These are phyloP conservation scores for Coemansia reversa DNA, from an alignment of 192 early-diverging fungal species.

Conservation along the genomic window DNA sequence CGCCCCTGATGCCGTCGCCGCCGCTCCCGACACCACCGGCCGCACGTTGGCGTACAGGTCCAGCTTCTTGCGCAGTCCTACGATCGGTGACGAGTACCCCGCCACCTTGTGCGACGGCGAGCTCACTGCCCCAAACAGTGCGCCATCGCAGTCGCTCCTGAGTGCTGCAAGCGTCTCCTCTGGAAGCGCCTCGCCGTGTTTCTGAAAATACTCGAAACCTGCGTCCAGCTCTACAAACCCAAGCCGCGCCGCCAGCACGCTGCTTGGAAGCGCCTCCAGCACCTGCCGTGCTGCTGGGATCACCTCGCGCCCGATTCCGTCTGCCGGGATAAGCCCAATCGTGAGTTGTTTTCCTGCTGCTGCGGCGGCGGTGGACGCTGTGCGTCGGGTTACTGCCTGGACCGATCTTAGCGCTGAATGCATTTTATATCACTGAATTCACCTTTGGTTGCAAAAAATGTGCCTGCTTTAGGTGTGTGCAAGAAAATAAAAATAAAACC, in stretches of 20 bases:
- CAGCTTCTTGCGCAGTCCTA: conserved; percentile 90
- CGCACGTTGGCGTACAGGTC: conserved; percentile 98
- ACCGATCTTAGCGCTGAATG: conserved; percentile 40
- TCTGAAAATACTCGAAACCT: conserved; percentile 95
- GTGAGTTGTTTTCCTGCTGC: conserved; percentile 59
- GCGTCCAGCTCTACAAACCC: conserved; percentile 85
- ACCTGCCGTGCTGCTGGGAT: conserved; percentile 92
- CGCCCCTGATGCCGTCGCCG: conserved; percentile 49
- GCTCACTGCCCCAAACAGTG: conserved; percentile 96
- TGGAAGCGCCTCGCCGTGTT: conserved; percentile 89
- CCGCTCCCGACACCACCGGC: conserved; percentile 77
- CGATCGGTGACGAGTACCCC: conserved; percentile 97
- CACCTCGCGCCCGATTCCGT: conserved; percentile 96
- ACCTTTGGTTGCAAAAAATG: no score
- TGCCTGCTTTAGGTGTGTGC: no score
- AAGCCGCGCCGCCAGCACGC: conserved; percentile 59
- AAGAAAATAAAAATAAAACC: no score
- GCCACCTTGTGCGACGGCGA: conserved; percentile 98
- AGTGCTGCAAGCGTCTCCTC: conserved; percentile 79
- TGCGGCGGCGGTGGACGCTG: conserved; percentile 27
- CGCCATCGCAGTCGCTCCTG: conserved; percentile 84
- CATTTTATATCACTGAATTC: conserved; percentile 12
- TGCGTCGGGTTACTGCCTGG: conserved; percentile 22
- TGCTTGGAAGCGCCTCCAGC: conserved; percentile 70
- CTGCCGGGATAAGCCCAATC: conserved; percentile 93